Conservation (phyloP, 768 basidiomycete genomes). For the Mycena rebaudengoi region DNA sequence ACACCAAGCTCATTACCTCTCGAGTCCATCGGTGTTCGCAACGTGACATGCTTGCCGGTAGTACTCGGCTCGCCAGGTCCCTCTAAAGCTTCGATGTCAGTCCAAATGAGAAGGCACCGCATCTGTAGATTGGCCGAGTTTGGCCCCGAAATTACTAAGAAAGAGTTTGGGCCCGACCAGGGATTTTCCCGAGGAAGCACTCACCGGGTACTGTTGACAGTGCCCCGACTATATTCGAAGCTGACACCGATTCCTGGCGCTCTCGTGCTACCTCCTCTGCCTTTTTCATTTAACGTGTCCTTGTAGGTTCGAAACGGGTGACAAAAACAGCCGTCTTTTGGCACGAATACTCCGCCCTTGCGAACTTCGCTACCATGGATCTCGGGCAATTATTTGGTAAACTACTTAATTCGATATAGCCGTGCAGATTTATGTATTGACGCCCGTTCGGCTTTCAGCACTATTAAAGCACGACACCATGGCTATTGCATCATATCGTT, state of each 20-base stretch:
- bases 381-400: constrained; percentile 31
- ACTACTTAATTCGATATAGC: constrained; percentile 18
- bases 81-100: constrained; percentile 4
- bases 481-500: constrained; percentile 5
- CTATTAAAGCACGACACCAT: constrained; percentile 21
- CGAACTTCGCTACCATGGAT: constrained; percentile 18
- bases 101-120: constrained; percentile 15
- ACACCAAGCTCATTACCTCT: constrained; percentile 3
- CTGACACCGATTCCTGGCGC: constrained; percentile 8
- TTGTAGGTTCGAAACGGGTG: constrained; percentile 27
- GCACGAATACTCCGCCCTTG: constrained; percentile 18
- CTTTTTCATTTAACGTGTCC: constrained; percentile 31
- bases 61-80: constrained; percentile 1
- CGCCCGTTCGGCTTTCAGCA: constrained; percentile 2
- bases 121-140: constrained; percentile 22
- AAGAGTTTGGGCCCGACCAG: background rate
- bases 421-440: constrained; percentile 25
- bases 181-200: constrained; percentile 22
- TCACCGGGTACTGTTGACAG: constrained; percentile 9
- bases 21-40: constrained; percentile 6
- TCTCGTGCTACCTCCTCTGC: constrained; percentile 19
- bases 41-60: constrained; percentile 14
- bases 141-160: constrained; percentile 10
- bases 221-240: constrained; percentile 16
- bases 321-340: constrained; percentile 28